Conservation (phyloP, 768 basidiomycete species). For the Russula virescens region DNA sequence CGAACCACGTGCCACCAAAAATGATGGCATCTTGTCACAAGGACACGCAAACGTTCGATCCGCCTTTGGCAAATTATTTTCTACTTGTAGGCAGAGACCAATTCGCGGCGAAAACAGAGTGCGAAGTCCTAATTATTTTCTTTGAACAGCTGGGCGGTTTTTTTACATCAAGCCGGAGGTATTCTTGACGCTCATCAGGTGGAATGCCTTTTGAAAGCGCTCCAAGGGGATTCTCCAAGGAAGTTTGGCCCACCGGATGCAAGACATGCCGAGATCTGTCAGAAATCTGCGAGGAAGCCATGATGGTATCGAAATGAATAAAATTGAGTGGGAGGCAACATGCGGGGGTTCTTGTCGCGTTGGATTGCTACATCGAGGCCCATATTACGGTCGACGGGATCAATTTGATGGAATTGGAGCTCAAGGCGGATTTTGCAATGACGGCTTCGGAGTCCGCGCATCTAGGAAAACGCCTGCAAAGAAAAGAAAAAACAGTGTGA, state of each 20-base stretch:
- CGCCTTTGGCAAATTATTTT: background rate
- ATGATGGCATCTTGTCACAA: background rate
- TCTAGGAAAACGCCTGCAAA: too few relatives aligned
- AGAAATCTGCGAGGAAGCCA: conserved; percentile 2
- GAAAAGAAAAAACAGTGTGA: too few relatives aligned
- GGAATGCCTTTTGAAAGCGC: background rate
- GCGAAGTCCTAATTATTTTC: background rate
- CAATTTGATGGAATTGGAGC: background rate
- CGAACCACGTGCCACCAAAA: background rate
- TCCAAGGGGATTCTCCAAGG: background rate
- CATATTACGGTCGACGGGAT: background rate
- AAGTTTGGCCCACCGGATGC: conserved; percentile 6
- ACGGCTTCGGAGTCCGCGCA: background rate
- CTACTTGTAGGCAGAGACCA: background rate
- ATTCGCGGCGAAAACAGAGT: background rate
- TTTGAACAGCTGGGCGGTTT: background rate
- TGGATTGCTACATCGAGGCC: background rate
- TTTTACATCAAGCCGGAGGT: conserved; percentile 7
- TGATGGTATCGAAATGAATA: too few relatives aligned
- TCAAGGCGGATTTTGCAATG: background rate
- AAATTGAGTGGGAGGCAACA: too few relatives aligned
- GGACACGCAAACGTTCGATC: background rate
- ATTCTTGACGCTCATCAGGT: background rate
- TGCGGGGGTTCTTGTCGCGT: too few relatives aligned
- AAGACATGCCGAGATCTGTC: conserved; percentile 6